Percentiles rank a stretch among this genome's conserved stretches.
Conservation (phyloP, 345 rosid genomes). For the Citrus hindsii region DNA sequence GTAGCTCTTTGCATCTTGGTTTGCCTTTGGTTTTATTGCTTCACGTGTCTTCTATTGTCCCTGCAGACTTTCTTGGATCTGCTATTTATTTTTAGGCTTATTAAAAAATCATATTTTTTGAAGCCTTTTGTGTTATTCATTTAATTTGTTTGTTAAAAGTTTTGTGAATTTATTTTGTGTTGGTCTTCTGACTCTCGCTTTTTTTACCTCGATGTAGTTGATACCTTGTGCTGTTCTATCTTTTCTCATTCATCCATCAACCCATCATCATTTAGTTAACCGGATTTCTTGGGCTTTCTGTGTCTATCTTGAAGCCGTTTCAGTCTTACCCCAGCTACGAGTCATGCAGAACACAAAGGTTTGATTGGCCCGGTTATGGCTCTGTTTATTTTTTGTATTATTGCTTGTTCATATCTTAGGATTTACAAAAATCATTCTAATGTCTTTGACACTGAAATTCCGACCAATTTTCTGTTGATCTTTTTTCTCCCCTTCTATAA, state of each 20-base stretch:
- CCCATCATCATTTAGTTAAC: slow-evolving; percentile 58
- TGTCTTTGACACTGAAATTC: background rate
- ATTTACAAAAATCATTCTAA: background rate
- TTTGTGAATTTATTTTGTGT: background rate
- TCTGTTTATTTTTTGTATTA: background rate
- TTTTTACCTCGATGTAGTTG: slow-evolving; percentile 37
- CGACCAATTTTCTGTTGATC: background rate
- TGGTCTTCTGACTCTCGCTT: background rate
- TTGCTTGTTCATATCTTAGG: background rate
- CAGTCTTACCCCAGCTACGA: slow-evolving; percentile 81
- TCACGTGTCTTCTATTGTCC: background rate
- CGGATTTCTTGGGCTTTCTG: slow-evolving; percentile 85
- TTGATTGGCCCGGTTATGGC: background rate
- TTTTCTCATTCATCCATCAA: slow-evolving; percentile 69
- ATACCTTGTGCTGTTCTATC: slow-evolving; percentile 71
- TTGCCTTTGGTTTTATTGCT: background rate
- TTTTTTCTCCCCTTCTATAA: background rate
- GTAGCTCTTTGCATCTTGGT: background rate
- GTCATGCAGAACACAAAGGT: slow-evolving; percentile 97
- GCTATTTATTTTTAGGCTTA: background rate
- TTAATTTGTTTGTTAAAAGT: background rate
- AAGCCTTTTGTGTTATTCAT: background rate
- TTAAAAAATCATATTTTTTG: background rate
- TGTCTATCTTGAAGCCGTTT: slow-evolving; percentile 90
- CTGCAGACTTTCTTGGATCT: background rate